A percentile compares a stretch with the other conserved stretches of the same genome.
Conservation (phyloP, 192 early-diverging fungal species). For the Podila horticola region DNA sequence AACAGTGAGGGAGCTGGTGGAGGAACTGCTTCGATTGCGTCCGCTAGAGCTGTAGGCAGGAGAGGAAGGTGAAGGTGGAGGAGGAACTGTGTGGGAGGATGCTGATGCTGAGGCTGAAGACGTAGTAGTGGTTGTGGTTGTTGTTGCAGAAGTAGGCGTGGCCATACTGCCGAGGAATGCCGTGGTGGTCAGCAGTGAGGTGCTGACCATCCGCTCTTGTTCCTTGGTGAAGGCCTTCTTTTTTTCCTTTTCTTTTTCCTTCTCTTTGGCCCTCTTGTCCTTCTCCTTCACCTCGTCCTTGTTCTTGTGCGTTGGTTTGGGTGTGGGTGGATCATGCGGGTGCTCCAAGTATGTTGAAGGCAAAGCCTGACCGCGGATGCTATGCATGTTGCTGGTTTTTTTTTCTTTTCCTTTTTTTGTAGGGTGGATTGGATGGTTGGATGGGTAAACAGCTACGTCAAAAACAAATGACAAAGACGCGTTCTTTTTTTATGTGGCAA, state of each 20-base stretch:
- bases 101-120: not conserved
- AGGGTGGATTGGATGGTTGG: not conserved
- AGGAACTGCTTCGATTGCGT: conserved; percentile 4
- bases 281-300: conserved; percentile 4
- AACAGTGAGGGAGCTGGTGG: not conserved
- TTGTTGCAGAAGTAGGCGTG: not conserved
- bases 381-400: conserved; percentile 5
- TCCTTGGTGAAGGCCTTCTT: not conserved
- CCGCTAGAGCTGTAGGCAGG: not conserved
- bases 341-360: not conserved
- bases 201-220: conserved; percentile 6
- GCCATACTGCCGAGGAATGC: conserved; percentile 14
- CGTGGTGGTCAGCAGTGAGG: conserved; percentile 18
- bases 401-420: not conserved
- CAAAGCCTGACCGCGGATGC: conserved; percentile 12
- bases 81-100: not conserved
- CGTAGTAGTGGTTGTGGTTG: conserved; percentile 9
- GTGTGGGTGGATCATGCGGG: not conserved
- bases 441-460: not conserved
- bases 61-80: too few relatives aligned
- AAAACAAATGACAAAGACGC: conserved; percentile 6
- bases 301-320: conserved; percentile 4
- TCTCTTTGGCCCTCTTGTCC: not conserved
- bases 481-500: not conserved
- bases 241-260: not conserved